Percentiles rank a stretch among this genome's conserved stretches.
Evolutionary conservation across 176 grass and related monocot species (phyloP).

Genomic region (Rhynchospora breviuscula): DNA sequence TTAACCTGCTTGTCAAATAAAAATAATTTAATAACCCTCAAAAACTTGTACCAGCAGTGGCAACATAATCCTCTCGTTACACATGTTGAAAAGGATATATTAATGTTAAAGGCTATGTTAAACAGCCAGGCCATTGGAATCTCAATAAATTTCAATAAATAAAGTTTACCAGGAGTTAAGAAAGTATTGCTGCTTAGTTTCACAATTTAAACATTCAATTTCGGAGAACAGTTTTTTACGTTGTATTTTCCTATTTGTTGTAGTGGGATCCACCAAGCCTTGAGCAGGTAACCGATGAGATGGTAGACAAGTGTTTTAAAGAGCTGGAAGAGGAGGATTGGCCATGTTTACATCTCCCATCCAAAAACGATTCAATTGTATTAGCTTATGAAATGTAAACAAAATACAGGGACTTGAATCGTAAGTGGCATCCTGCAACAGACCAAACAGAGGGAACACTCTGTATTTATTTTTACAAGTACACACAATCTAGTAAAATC

Average conservation of each 20-base stretch:
- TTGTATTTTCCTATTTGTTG: not conserved
- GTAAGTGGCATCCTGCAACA: no score
- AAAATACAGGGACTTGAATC: not conserved
- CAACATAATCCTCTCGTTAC: no score
- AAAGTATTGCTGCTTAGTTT: not conserved
- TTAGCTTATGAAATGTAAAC: not conserved
- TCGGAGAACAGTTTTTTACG: not conserved
- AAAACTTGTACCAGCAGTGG: no score
- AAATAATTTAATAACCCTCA: no score
- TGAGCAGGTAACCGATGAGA: constrained; percentile 7
- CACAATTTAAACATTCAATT: not conserved
- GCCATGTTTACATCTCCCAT: constrained; percentile 6
- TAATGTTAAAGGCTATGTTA: no score
- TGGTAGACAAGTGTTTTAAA: not conserved
- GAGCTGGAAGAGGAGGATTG: not conserved
- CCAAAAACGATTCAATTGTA: not conserved
- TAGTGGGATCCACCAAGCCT: constrained; percentile 23
- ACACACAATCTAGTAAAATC: no score
- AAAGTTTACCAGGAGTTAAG: not conserved
- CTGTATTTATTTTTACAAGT: no score
- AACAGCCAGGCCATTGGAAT: not conserved
- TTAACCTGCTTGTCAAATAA: not conserved
- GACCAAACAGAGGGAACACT: no score
- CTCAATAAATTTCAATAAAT: not conserved
- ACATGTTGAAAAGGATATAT: no score